Evolutionary conservation across 257 asterid species (phyloP).

Genomic region (Solanum medicagineum): DNA sequence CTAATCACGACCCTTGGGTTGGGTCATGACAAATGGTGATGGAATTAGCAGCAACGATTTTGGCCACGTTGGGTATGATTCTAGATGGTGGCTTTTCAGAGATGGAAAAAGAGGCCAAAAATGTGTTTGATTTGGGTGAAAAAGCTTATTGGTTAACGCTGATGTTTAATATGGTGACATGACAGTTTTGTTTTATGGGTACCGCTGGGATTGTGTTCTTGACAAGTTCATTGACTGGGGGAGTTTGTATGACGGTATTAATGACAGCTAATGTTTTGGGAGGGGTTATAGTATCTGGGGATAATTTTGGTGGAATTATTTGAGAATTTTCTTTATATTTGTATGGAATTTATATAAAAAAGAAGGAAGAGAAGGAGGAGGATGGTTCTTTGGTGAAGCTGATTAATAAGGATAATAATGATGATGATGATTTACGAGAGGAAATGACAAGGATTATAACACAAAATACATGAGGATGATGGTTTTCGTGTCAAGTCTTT

Average conservation of each 20-base stretch:
- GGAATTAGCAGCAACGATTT: slow-evolving; percentile 40
- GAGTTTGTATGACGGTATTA: slow-evolving; percentile 70
- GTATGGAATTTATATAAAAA: slow-evolving; percentile 32
- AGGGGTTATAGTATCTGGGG: slow-evolving; percentile 50
- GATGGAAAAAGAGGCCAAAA: slow-evolving; percentile 23
- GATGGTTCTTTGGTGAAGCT: neutral
- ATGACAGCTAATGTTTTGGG: slow-evolving; percentile 42
- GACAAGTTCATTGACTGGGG: slow-evolving; percentile 64
- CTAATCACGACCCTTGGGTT: too few species aligned
- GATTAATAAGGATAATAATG: neutral
- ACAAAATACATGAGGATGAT: neutral
- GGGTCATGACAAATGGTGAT: slow-evolving; percentile 57
- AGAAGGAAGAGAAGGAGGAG: neutral
- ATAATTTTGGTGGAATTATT: slow-evolving; percentile 32
- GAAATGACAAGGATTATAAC: slow-evolving; percentile 13
- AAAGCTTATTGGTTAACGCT: slow-evolving; percentile 40
- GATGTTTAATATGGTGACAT: slow-evolving; percentile 16
- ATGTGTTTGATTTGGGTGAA: slow-evolving; percentile 37
- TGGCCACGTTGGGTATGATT: slow-evolving; percentile 42
- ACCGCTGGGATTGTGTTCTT: slow-evolving; percentile 80
- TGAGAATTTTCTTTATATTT: slow-evolving; percentile 70
- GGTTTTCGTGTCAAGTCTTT: neutral
- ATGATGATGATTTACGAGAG: neutral
- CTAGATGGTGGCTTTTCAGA: slow-evolving; percentile 27
- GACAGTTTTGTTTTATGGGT: slow-evolving; percentile 71